These are phyloP conservation scores for Corrigiola litoralis DNA, from an alignment of 179 eudicot genomes.

Conservation along the genomic window DNA sequence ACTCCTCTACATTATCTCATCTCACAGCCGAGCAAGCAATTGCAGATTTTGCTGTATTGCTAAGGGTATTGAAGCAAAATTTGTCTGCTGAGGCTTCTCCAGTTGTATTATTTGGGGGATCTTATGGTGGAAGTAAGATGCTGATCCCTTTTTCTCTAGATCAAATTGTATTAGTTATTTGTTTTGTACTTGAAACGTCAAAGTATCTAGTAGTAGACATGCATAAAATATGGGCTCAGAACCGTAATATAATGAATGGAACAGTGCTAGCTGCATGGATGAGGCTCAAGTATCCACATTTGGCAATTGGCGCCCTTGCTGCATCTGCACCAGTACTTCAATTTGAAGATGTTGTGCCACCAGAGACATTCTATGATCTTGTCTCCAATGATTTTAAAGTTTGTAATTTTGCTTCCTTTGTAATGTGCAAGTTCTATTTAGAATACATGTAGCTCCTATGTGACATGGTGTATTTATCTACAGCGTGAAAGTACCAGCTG, in stretches of 20 bases:
- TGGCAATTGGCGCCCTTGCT: constrained; percentile 85
- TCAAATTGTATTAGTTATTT: neutral
- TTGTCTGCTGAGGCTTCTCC: constrained; percentile 81
- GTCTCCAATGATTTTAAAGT: constrained; percentile 79
- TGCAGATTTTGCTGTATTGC: constrained; percentile 73
- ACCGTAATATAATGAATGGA: constrained; percentile 24
- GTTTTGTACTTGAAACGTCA: neutral
- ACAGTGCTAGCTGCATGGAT: constrained; percentile 97
- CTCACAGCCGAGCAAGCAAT: constrained; percentile 86
- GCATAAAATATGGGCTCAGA: too few species aligned
- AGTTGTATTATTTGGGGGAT: constrained; percentile 91
- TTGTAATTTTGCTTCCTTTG: constrained; percentile 15
- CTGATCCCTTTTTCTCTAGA: neutral
- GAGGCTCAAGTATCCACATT: constrained; percentile 91
- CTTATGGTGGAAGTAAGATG: constrained; percentile 89
- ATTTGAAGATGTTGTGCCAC: constrained; percentile 85
- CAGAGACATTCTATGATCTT: constrained; percentile 68
- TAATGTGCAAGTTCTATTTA: neutral
- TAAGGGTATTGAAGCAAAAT: constrained; percentile 60
- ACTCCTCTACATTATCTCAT: constrained; percentile 53
- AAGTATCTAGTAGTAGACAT: too few species aligned
- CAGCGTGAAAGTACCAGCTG: constrained; percentile 83
- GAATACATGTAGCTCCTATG: neutral
- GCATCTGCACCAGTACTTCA: constrained; percentile 94
- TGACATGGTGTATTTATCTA: neutral